Percentiles rank a stretch among this genome's conserved stretches.
Evolutionary conservation across 352 stramenopile species (phyloP).

Genomic region (Globisporangium paroecandrum): DNA sequence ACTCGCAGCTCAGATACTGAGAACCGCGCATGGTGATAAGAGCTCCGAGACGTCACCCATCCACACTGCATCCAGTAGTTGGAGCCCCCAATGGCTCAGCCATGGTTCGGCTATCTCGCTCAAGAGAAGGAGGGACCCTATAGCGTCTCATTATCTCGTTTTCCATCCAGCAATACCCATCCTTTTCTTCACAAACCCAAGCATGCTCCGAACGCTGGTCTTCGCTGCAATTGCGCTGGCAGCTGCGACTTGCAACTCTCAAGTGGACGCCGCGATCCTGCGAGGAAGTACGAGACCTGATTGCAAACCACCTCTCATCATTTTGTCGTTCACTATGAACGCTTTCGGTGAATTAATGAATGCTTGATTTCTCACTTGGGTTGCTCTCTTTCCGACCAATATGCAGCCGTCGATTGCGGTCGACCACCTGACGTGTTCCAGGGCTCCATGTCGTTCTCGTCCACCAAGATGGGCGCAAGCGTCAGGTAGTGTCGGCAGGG

Average conservation of each 20-base stretch:
- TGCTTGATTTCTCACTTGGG: neutral
- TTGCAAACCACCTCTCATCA: neutral
- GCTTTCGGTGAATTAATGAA: neutral
- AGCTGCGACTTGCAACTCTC: neutral
- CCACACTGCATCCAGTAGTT: neutral
- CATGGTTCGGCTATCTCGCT: neutral
- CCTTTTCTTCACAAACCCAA: neutral
- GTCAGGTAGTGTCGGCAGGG: constrained; percentile 48
- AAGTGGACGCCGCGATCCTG: constrained; percentile 5
- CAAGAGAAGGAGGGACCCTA: neutral
- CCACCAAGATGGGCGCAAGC: constrained; percentile 28
- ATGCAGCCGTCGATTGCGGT: constrained; percentile 17
- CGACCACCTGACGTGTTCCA: constrained; percentile 35
- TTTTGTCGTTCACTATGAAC: neutral
- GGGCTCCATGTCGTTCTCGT: constrained; percentile 37
- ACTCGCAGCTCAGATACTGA: neutral
- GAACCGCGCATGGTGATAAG: neutral
- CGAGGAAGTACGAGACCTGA: constrained; percentile 7
- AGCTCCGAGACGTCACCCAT: neutral
- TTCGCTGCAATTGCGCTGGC: neutral
- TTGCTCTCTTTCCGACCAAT: neutral
- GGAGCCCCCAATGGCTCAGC: neutral
- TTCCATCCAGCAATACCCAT: neutral
- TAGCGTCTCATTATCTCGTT: neutral
- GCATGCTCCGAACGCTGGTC: neutral